Evolutionary conservation across 1,284 basidiomycete genomes (phyloP).

Genomic region (Ganoderma sinense): DNA sequence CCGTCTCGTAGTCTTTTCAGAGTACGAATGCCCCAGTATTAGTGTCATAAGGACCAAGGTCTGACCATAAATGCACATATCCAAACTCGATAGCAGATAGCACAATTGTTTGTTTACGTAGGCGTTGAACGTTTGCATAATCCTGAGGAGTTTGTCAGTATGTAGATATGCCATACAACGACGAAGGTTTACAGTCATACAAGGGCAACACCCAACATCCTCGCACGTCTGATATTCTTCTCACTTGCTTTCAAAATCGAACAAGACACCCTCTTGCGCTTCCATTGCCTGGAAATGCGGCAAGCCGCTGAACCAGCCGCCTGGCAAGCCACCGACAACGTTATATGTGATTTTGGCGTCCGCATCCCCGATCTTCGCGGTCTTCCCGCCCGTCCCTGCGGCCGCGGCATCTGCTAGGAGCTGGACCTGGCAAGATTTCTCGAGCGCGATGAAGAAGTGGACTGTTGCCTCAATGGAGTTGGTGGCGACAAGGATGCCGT

Average conservation of each 20-base stretch:
- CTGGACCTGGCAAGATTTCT: conserved; percentile 57
- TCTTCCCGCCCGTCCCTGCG: conserved; percentile 40
- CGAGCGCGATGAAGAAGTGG: conserved; percentile 47
- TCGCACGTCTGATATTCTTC: not conserved
- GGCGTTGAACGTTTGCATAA: not conserved
- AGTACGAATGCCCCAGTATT: not conserved
- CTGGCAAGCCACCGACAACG: conserved; percentile 40
- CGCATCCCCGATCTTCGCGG: conserved; percentile 39
- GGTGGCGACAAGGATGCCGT: conserved; percentile 61
- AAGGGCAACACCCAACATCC: not conserved
- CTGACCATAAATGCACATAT: not conserved
- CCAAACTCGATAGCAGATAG: not conserved
- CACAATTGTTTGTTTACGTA: not conserved
- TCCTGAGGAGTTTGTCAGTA: not conserved
- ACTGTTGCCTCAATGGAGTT: conserved; percentile 50
- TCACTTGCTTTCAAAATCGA: conserved; percentile 22
- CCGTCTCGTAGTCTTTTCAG: not conserved
- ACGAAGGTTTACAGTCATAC: not conserved
- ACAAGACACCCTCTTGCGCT: conserved; percentile 42
- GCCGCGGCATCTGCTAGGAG: conserved; percentile 58
- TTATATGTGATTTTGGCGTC: conserved; percentile 39
- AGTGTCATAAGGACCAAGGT: not conserved
- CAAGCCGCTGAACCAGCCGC: conserved; percentile 49
- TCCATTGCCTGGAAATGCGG: conserved; percentile 49
- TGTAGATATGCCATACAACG: not conserved